Evolutionary conservation across 306 rosid genomes (phyloP).

Genomic region (Pyrus betulifolia): DNA sequence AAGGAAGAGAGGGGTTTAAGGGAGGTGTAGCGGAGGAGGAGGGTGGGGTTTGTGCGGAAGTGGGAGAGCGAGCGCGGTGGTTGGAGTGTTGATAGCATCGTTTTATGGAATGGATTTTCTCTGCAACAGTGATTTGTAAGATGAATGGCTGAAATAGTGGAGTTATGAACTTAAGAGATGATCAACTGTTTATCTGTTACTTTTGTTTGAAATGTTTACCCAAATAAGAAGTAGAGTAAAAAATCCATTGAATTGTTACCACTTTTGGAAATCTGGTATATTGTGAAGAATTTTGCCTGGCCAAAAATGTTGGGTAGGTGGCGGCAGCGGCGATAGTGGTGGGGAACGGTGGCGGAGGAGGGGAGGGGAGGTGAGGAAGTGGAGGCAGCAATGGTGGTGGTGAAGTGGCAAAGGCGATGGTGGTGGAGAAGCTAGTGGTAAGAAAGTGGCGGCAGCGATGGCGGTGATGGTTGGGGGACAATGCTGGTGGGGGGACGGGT

Average conservation of each 20-base stretch:
- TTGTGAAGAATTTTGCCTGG: too few species aligned
- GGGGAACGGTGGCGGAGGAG: too few species aligned
- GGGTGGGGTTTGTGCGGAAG: constrained; percentile 30
- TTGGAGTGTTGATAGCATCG: constrained; percentile 66
- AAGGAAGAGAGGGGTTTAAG: constrained; percentile 20
- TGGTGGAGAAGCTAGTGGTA: too few species aligned
- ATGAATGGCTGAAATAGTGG: not conserved
- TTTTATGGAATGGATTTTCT: not conserved
- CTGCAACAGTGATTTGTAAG: not conserved
- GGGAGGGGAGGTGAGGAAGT: too few species aligned
- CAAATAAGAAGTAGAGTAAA: too few species aligned
- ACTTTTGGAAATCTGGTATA: not conserved
- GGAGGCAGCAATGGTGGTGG: too few species aligned
- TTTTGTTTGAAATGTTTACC: not conserved
- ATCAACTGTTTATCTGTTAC: not conserved
- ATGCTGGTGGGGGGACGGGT: too few species aligned
- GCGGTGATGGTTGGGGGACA: too few species aligned
- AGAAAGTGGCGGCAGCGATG: too few species aligned
- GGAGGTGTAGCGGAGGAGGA: constrained; percentile 17
- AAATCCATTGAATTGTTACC: not conserved
- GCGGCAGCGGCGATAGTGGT: too few species aligned
- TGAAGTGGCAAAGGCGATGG: too few species aligned
- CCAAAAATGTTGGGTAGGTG: too few species aligned
- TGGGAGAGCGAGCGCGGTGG: constrained; percentile 70
- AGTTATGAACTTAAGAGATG: not conserved